A percentile compares a stretch with the other conserved stretches of the same genome.
phyloP scores from a whole-genome alignment of 2,329 filamentous ascomycete genomes.

The Penicillium olsonii region DNA sequence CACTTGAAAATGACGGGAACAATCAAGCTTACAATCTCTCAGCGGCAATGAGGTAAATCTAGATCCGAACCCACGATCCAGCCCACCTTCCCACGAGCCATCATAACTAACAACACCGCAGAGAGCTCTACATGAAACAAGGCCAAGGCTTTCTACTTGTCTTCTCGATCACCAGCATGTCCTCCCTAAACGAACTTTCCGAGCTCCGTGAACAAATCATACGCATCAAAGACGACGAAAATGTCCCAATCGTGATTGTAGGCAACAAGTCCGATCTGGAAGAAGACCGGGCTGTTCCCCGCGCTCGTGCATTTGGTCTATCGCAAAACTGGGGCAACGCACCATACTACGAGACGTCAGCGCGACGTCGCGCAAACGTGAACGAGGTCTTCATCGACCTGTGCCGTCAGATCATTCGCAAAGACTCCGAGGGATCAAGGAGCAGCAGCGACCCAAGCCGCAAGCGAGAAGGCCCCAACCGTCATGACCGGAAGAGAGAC shows the following conservation, averaged over 20 bases:
- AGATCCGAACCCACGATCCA: not conserved
- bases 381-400: constrained; percentile 87
- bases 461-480: constrained; percentile 37
- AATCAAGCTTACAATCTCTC: constrained; percentile 18
- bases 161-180: constrained; percentile 84
- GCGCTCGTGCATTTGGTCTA: constrained; percentile 77
- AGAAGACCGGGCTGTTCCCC: constrained; percentile 76
- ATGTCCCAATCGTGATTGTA: constrained; percentile 83
- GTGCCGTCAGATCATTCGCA: constrained; percentile 78
- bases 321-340: constrained; percentile 85
- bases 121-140: constrained; percentile 90
- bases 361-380: constrained; percentile 79
- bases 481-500: constrained; percentile 38
- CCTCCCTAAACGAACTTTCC: constrained; percentile 78
- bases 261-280: constrained; percentile 91
- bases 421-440: constrained; percentile 54
- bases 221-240: constrained; percentile 85
- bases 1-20: not conserved
- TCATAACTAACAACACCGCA: constrained; percentile 34
- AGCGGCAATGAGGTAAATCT: constrained; percentile 60
- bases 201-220: constrained; percentile 86
- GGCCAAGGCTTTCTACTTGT: constrained; percentile 89
- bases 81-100: not conserved
- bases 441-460: constrained; percentile 30
- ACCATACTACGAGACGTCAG: constrained; percentile 89